These are phyloP conservation scores for Geranium brycei DNA, from an alignment of 345 rosid species.

Conservation along the genomic window DNA sequence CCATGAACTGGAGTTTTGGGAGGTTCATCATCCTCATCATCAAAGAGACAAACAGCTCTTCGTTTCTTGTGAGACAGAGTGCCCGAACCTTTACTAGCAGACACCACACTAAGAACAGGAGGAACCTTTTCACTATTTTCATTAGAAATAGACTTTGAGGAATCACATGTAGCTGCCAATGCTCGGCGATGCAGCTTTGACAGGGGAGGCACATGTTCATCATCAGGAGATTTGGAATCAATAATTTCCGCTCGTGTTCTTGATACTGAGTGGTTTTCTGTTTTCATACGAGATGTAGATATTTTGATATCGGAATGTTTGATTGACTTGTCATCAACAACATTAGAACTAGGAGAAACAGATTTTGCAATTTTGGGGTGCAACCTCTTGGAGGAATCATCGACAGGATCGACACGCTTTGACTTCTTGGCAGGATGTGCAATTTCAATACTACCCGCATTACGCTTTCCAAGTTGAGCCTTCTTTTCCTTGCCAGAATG, in stretches of 20 bases:
- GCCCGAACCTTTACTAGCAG: slow-evolving; percentile 22
- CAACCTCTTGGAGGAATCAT: slow-evolving; percentile 18
- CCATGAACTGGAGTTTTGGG: slow-evolving; percentile 84
- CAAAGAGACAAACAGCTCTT: slow-evolving; percentile 58
- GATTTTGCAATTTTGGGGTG: slow-evolving; percentile 16
- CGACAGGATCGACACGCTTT: slow-evolving; percentile 28
- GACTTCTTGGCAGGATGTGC: slow-evolving; percentile 36
- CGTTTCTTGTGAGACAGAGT: slow-evolving; percentile 46
- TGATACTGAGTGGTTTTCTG: slow-evolving; percentile 29
- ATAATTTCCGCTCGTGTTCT: slow-evolving; percentile 27
- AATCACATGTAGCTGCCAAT: slow-evolving; percentile 45
- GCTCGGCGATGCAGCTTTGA: slow-evolving; percentile 48
- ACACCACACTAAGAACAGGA: slow-evolving; percentile 21
- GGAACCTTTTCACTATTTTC: slow-evolving; percentile 29
- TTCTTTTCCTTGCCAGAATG: slow-evolving; percentile 22
- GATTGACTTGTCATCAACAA: slow-evolving; percentile 20
- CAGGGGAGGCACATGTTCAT: slow-evolving; percentile 44
- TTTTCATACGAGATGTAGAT: slow-evolving; percentile 17
- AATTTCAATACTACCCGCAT: slow-evolving; percentile 23
- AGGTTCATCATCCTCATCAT: slow-evolving; percentile 52
- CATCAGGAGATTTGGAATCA: slow-evolving; percentile 32
- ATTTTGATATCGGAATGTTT: slow-evolving; percentile 18
- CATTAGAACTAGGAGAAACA: slow-evolving; percentile 21
- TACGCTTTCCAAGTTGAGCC: slow-evolving; percentile 19
- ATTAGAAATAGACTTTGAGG: slow-evolving; percentile 30